A percentile compares a stretch with the other conserved stretches of the same genome.
These are phyloP conservation scores for Limtongia smithiae DNA, from an alignment of 805 yeast genomes.

Conservation along the genomic window DNA sequence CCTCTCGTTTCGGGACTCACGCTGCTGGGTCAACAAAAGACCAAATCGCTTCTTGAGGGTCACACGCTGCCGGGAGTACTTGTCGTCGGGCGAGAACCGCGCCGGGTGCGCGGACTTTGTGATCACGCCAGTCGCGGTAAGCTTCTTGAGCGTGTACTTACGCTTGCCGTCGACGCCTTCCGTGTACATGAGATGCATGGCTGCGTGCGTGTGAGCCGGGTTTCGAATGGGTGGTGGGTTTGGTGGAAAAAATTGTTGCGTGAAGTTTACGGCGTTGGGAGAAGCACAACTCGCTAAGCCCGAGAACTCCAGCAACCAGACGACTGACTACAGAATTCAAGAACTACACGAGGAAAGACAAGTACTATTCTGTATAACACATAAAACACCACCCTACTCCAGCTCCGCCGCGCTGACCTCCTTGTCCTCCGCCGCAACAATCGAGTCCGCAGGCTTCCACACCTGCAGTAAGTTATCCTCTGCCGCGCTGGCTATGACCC, in stretches of 20 bases:
- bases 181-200: conserved; percentile 99
- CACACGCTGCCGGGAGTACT: conserved; percentile 98
- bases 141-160: conserved; percentile 83
- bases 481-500: conserved; percentile 63
- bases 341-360: too few relatives aligned
- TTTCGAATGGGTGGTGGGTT: too few relatives aligned
- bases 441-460: conserved; percentile 62
- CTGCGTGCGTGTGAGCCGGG: conserved; percentile 22
- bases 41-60: conserved; percentile 93
- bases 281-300: too few relatives aligned
- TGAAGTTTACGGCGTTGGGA: too few relatives aligned
- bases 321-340: too few relatives aligned
- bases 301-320: too few relatives aligned
- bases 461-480: conserved; percentile 74
- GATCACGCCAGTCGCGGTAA: conserved; percentile 81
- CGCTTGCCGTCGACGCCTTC: conserved; percentile 93
- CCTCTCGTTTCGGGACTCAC: conserved; percentile 12
- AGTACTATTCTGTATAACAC: too few relatives aligned
- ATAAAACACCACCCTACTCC: conserved; percentile 16
- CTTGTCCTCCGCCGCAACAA: conserved; percentile 42
- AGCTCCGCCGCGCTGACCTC: conserved; percentile 35
- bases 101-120: conserved; percentile 99
- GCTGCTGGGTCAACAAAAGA: conserved; percentile 78
- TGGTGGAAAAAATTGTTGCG: too few relatives aligned
- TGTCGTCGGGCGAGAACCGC: conserved; percentile 98